Evolutionary conservation across 768 basidiomycete genomes (phyloP), one percentile per base, ranked within the genome.

Genomic region (Boletus sensibilis): DNA sequence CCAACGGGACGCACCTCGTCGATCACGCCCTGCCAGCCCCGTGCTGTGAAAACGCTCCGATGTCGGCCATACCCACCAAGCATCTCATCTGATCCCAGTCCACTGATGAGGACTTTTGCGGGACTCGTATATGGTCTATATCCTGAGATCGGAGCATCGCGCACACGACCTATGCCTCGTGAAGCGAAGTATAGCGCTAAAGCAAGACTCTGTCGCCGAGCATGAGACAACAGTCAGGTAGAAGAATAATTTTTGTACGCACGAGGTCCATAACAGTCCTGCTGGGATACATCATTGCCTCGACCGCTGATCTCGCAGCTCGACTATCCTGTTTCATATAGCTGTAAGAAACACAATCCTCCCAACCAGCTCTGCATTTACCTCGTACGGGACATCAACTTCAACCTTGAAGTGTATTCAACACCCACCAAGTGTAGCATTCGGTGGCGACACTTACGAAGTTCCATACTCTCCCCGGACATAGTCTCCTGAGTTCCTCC

Each of bases 151-250:
- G 72, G 69, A 13, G 65, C 48, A 12, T 61, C 62, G 33, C 80
- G 78, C 0, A 90, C 65, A 47, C 79, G 74, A 2, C 97, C 96
- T 34, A 74, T 65, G 0, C 92, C 94, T 42, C 87, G 79, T 5
- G 96, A 90, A 7, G 97, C 96, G 66, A 98, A 98, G 70, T 90
- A 98, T 14, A 99, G 75, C 1, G 97, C 96, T 47, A 92, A 79
- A 0, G 92, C 91, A 10, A 99, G 83, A 65, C 94, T 95, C 96
- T 97, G 62, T 6, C 35, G 21, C 23, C 3, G 12, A 38, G 9
- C 50, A 45, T 66, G 46, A 64, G 46, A 27, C 43, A 46, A 47
- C 8, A 16, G 21, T 20, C 16, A 8, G 21, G 23, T 18, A 16
- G 14, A 37, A 9, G 39, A 38, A 50, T 27, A 21, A 21, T 8